Evolutionary conservation across 148 eudicot species (phyloP).

Genomic region (Mesembryanthemum crystallinum): DNA sequence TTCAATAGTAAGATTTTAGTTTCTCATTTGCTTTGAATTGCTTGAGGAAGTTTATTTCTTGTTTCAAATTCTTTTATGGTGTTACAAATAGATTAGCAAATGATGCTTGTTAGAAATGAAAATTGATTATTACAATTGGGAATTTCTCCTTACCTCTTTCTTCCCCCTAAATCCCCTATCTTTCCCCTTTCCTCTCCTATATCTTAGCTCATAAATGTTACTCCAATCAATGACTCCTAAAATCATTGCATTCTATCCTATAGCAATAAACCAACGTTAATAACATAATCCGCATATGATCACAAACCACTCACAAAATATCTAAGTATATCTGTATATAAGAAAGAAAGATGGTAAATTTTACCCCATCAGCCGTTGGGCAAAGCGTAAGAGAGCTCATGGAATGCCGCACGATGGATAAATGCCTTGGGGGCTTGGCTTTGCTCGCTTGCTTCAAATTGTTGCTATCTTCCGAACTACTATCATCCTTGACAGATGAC

Average conservation of each 20-base stretch:
- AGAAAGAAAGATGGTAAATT: not conserved
- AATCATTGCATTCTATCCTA: not conserved
- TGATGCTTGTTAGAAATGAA: too few relatives aligned
- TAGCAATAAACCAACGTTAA: not conserved
- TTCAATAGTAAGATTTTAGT: too few relatives aligned
- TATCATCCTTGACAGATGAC: constrained; percentile 36
- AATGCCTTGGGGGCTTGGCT: constrained; percentile 69
- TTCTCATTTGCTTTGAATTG: too few relatives aligned
- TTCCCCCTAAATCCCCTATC: too few relatives aligned
- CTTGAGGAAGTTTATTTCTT: too few relatives aligned
- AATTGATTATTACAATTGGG: too few relatives aligned
- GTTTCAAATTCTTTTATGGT: too few relatives aligned
- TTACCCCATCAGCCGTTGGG: constrained; percentile 46
- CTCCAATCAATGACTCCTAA: not conserved
- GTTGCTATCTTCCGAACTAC: constrained; percentile 34
- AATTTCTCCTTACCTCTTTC: too few relatives aligned
- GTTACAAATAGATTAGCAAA: too few relatives aligned
- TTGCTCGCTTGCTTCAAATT: constrained; percentile 41
- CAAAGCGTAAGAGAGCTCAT: constrained; percentile 40
- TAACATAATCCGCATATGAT: not conserved
- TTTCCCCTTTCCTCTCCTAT: too few relatives aligned
- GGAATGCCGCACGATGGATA: constrained; percentile 57
- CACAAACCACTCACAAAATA: not conserved
- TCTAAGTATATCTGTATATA: not conserved
- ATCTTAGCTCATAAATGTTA: not conserved